A percentile compares a stretch with the other conserved stretches of the same genome.
These are phyloP conservation scores for Aegilops speltoides DNA, from an alignment of 176 grass and related monocot genomes.

Conservation along the genomic window DNA sequence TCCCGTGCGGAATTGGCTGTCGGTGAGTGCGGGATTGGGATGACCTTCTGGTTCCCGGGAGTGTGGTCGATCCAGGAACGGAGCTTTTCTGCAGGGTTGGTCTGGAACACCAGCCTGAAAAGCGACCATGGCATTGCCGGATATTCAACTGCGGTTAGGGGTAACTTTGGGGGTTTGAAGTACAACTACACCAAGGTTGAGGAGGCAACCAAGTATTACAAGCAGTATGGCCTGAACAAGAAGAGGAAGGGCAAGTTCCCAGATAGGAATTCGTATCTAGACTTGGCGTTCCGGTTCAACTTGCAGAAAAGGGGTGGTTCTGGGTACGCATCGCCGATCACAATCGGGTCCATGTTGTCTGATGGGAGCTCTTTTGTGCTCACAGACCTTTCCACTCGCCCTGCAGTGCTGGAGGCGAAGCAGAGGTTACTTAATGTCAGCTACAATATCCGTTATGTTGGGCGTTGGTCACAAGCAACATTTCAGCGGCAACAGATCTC, in stretches of 20 bases:
- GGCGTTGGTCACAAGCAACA: constrained; percentile 40
- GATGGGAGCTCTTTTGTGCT: constrained; percentile 33
- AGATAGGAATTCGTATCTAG: constrained; percentile 40
- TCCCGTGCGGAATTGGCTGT: constrained; percentile 27
- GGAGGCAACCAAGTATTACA: constrained; percentile 46
- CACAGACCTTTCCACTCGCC: not conserved
- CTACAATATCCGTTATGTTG: constrained; percentile 64
- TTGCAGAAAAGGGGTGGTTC: constrained; percentile 27
- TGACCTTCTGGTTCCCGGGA: constrained; percentile 76
- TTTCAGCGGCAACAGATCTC: constrained; percentile 45
- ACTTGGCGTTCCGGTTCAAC: constrained; percentile 51
- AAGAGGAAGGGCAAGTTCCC: constrained; percentile 66
- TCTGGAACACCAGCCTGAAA: constrained; percentile 46
- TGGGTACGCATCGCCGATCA: constrained; percentile 59
- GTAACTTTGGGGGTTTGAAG: constrained; percentile 50
- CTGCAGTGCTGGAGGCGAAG: not conserved
- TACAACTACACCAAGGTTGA: constrained; percentile 78
- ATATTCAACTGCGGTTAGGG: constrained; percentile 23
- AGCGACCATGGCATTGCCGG: constrained; percentile 21
- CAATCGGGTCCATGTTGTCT: constrained; percentile 55
- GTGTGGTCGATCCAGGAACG: constrained; percentile 58
- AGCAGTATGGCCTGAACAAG: constrained; percentile 25
- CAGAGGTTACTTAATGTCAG: constrained; percentile 51
- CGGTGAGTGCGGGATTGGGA: constrained; percentile 57
- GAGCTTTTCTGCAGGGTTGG: constrained; percentile 42